Base-by-base conservation (phyloP, 495 filamentous ascomycete genomes). In the Podospora australis region DNA sequence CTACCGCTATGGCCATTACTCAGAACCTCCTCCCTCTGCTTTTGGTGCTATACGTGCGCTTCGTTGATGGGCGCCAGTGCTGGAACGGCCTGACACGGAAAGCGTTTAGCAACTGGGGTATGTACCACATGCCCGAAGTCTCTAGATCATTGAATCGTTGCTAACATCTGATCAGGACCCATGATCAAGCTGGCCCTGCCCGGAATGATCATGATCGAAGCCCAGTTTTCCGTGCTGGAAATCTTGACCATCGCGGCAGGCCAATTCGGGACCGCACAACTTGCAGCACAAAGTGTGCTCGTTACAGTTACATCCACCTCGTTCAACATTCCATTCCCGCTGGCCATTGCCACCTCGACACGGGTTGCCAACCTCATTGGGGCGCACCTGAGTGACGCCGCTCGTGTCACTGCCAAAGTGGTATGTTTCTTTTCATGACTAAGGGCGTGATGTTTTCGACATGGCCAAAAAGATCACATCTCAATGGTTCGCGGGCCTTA, bases 191-290 rank as follows among this genome's bases (percentile, higher is more conserved):
- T 94, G 20, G 86, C 88, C 2, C 61, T 92, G 7, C 88, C 88
- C 0, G 88, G 88, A 5, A 74, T 94, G 52, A 67, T 90, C 36
- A 92, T 91, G 85, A 81, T 95, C 2, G 82, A 89, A 58, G 87
- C 88, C 8, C 88, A 92, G 58, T 88, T 79, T 52, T 76, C 89
- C 6, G 84, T 82, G 3, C 84, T 88, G 47, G 84, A 87, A 56
- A 72, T 87, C 39, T 60, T 88, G 32, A 87, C 84, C 0, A 66
- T 88, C 20, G 74, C 78, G 4, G 78, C 84, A 0, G 76, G 77
- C 19, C 83, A 83, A 49, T 81, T 87, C 40, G 79, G 78, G 25
- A 84, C 79, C 1, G 73, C 75, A 1, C 74, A 79, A 43, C 70
- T 88, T 3, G 77, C 77, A 17, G 74, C 75, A 5, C 78, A 80